A percentile compares a stretch with the other conserved stretches of the same genome.
phyloP scores from a whole-genome alignment of 169 alveolate genomes.

The Cryptosporidium baileyi region DNA sequence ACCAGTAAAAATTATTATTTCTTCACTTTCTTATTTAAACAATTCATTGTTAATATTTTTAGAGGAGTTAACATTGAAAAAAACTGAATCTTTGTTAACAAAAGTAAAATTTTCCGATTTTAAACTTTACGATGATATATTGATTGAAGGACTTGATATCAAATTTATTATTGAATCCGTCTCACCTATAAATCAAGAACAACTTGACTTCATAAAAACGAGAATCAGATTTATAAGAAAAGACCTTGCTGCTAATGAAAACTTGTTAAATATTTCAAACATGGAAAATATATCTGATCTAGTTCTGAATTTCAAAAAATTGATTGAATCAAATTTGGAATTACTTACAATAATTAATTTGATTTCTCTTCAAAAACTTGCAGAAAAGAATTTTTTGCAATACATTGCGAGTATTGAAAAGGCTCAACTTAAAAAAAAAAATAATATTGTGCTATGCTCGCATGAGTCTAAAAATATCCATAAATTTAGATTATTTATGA shows the following conservation, averaged over 20 bases:
- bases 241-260: neutral
- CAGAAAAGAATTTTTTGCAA: conserved; percentile 15
- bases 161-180: neutral
- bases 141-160: conserved; percentile 14
- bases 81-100: neutral
- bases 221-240: neutral
- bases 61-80: neutral
- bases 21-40: conserved; percentile 1
- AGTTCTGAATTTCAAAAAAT: neutral
- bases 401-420: conserved; percentile 8
- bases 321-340: conserved; percentile 1
- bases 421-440: conserved; percentile 18
- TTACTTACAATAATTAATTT: neutral
- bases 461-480: conserved; percentile 60
- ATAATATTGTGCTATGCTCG: neutral
- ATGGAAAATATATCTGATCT: neutral
- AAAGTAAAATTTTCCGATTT: neutral
- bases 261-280: neutral
- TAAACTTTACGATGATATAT: neutral
- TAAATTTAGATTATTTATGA: conserved; percentile 6
- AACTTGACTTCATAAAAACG: neutral
- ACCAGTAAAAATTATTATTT: neutral
- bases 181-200: neutral
- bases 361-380: conserved; percentile 19
- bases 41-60: neutral